Conservation (phyloP, 148 eudicot species). For the Rhododendron simsii region DNA sequence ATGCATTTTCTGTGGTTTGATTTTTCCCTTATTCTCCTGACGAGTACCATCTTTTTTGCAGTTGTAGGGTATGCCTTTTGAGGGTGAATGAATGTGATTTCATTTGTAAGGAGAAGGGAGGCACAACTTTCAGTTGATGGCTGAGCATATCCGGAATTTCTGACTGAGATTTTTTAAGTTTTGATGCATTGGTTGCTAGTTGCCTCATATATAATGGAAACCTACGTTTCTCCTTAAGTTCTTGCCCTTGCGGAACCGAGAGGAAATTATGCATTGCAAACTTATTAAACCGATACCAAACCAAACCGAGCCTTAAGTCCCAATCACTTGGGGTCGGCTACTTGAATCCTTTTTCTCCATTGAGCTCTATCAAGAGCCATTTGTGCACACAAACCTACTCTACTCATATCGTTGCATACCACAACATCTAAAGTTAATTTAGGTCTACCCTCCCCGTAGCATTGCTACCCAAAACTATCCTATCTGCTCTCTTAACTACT, state of each 20-base stretch:
- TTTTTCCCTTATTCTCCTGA: not conserved
- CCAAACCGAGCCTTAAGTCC: too few relatives aligned
- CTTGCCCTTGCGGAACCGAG: not conserved
- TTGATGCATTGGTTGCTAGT: not conserved
- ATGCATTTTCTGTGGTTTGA: not conserved
- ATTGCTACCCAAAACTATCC: too few relatives aligned
- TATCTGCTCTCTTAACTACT: too few relatives aligned
- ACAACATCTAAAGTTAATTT: too few relatives aligned
- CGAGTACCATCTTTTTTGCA: not conserved
- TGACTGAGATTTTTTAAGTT: not conserved
- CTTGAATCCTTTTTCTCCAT: too few relatives aligned
- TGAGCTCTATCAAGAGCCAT: too few relatives aligned
- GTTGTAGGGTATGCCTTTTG: not conserved
- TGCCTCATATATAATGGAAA: not conserved
- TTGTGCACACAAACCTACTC: too few relatives aligned
- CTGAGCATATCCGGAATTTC: not conserved
- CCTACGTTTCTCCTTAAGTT: not conserved
- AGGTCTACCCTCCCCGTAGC: too few relatives aligned
- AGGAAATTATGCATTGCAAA: not conserved
- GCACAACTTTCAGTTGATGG: not conserved
- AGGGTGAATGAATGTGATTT: not conserved
- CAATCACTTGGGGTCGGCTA: too few relatives aligned
- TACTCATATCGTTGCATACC: too few relatives aligned
- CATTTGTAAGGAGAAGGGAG: not conserved
- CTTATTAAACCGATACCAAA: too few relatives aligned